Conservation (phyloP, 2,329 filamentous ascomycete genomes). For the Fusarium chaquense region DNA sequence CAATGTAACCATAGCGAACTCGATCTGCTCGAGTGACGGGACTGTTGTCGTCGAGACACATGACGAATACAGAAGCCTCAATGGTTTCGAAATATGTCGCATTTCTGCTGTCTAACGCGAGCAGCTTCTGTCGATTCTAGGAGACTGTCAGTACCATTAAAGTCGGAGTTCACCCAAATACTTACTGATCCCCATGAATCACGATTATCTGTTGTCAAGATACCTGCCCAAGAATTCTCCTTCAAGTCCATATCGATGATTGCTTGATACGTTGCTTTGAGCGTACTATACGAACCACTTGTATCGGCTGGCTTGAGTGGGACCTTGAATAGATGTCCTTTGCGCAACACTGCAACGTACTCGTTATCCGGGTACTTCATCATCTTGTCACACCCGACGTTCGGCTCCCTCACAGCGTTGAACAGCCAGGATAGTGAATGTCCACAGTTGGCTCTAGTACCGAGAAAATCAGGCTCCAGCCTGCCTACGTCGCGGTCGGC, state of each 20-base stretch:
- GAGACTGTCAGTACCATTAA: background rate
- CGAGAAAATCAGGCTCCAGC: conserved; percentile 6
- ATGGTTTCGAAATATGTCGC: background rate
- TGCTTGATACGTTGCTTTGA: conserved; percentile 1
- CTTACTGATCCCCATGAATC: conserved; percentile 15
- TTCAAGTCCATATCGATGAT: conserved; percentile 3
- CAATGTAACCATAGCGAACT: conserved; percentile 6
- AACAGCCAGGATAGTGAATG: conserved; percentile 11
- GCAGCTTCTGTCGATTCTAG: conserved; percentile 5
- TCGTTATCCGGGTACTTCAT: conserved; percentile 8
- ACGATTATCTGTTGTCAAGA: conserved; percentile 14
- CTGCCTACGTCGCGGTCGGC: background rate
- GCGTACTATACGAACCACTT: background rate
- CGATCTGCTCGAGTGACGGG: conserved; percentile 7
- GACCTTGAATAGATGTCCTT: conserved; percentile 10
- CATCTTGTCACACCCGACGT: conserved; percentile 15
- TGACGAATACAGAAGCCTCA: conserved; percentile 11
- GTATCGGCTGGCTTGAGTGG: background rate
- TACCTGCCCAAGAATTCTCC: conserved; percentile 1
- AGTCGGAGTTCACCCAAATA: background rate
- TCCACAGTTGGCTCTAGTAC: conserved; percentile 2
- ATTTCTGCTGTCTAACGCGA: background rate
- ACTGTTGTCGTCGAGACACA: conserved; percentile 18
- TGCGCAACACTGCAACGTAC: conserved; percentile 7
- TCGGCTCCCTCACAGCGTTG: conserved; percentile 13